Evolutionary conservation across 2,329 filamentous ascomycete species (phyloP).

Genomic region (Hypoxylon sp.): DNA sequence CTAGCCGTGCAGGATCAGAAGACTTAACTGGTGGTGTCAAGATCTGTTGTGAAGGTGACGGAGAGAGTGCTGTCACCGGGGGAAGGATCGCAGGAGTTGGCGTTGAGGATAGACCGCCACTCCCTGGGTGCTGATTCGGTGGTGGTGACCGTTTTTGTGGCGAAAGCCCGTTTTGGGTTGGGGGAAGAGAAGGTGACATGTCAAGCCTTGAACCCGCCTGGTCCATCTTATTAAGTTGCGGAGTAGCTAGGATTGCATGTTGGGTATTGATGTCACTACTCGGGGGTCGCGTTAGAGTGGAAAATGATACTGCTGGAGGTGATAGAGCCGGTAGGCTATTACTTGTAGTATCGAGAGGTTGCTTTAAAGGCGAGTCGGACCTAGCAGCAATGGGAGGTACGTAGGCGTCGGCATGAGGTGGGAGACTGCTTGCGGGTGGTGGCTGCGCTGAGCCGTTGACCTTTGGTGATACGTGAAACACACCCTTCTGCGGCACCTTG

Average conservation of each 20-base stretch:
- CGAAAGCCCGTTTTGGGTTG: slow-evolving; percentile 64
- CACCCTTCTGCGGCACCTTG: slow-evolving; percentile 52
- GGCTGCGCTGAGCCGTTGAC: slow-evolving; percentile 44
- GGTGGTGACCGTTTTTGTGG: slow-evolving; percentile 68
- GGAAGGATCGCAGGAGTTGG: slow-evolving; percentile 66
- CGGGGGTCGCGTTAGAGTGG: slow-evolving; percentile 45
- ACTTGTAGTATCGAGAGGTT: slow-evolving; percentile 46
- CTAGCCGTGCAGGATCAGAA: slow-evolving; percentile 53
- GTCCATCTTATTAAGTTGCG: slow-evolving; percentile 55
- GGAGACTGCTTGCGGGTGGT: slow-evolving; percentile 42
- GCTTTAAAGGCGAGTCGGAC: slow-evolving; percentile 52
- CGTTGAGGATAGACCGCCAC: slow-evolving; percentile 48
- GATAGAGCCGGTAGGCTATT: slow-evolving; percentile 49
- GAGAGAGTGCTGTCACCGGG: slow-evolving; percentile 70
- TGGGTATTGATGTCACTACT: slow-evolving; percentile 43
- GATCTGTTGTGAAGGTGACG: slow-evolving; percentile 70
- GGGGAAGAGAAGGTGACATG: slow-evolving; percentile 60
- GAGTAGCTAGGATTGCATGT: slow-evolving; percentile 51
- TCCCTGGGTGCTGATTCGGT: slow-evolving; percentile 53
- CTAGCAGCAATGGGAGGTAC: slow-evolving; percentile 45
- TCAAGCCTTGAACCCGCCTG: slow-evolving; percentile 50
- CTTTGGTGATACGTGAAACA: slow-evolving; percentile 53
- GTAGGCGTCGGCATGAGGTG: slow-evolving; percentile 45
- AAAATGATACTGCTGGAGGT: slow-evolving; percentile 48
- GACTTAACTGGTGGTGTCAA: slow-evolving; percentile 74